A percentile compares a stretch with the other conserved stretches of the same genome.
Conservation (phyloP, 2,329 filamentous ascomycete species). For the Colletotrichum liriopes region DNA sequence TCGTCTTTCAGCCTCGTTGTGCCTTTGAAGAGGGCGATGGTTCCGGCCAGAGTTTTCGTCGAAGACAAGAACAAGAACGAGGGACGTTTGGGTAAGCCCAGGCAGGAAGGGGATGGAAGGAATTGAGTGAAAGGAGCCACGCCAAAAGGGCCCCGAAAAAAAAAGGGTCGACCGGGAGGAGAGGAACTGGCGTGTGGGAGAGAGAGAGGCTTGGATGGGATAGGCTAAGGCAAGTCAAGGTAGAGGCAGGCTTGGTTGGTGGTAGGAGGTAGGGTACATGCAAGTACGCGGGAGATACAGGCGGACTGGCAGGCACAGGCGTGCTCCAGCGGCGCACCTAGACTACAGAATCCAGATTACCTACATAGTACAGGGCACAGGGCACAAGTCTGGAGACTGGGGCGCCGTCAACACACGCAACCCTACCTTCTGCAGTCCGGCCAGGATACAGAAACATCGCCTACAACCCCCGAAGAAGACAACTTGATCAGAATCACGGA, state of each 20-base stretch:
- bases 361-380: background rate
- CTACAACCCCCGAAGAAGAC: background rate
- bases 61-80: conserved; percentile 33
- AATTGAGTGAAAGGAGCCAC: conserved; percentile 38
- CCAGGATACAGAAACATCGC: background rate
- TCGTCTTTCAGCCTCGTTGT: conserved; percentile 20
- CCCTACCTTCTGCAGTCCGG: background rate
- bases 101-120: conserved; percentile 36
- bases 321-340: background rate
- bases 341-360: conserved; percentile 14
- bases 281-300: conserved; percentile 18
- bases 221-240: conserved; percentile 35
- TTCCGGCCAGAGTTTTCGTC: conserved; percentile 32
- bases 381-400: too few species aligned
- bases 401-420: background rate
- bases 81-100: conserved; percentile 40
- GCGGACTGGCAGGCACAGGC: background rate
- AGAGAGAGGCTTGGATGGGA: conserved; percentile 37
- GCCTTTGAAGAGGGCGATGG: conserved; percentile 28
- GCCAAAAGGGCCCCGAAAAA: conserved; percentile 29
- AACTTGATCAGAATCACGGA: background rate
- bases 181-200: conserved; percentile 23
- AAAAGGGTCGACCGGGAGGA: conserved; percentile 41
- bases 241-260: conserved; percentile 28
- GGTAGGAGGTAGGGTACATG: conserved; percentile 29